A percentile compares a stretch with the other conserved stretches of the same genome.
Evolutionary conservation across 177 flowering plant species (phyloP).

Genomic region (Vitis hybrid): DNA sequence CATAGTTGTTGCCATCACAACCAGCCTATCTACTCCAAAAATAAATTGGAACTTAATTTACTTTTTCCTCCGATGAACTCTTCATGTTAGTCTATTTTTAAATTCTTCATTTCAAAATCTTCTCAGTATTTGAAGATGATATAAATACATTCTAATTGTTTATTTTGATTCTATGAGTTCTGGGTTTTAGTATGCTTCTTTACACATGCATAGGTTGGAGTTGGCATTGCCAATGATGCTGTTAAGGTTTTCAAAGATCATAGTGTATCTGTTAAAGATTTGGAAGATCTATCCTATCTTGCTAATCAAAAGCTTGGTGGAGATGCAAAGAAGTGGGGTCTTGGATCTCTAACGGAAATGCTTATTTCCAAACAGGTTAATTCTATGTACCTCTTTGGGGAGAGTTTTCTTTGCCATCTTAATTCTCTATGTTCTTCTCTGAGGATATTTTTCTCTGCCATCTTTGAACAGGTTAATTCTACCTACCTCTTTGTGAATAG

Average conservation of each 20-base stretch:
- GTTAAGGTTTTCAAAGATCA: constrained; percentile 65
- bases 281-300: constrained; percentile 57
- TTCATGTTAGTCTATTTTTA: too few species aligned
- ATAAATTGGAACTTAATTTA: too few species aligned
- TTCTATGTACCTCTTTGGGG: neutral
- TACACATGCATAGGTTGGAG: constrained; percentile 63
- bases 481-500: too few species aligned
- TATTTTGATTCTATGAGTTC: neutral
- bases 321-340: constrained; percentile 51
- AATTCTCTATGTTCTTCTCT: neutral
- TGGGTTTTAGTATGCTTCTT: constrained; percentile 1
- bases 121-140: too few species aligned
- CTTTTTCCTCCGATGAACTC: too few species aligned
- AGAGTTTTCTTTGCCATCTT: neutral
- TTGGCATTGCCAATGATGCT: constrained; percentile 64
- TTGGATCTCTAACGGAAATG: constrained; percentile 56
- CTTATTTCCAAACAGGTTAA: constrained; percentile 61
- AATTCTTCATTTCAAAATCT: too few species aligned
- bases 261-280: constrained; percentile 44
- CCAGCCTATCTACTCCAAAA: too few species aligned
- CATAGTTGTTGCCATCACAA: too few species aligned
- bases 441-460: too few species aligned
- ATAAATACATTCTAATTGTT: neutral
- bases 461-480: too few species aligned
- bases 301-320: constrained; percentile 74